Percentiles rank a stretch among this genome's conserved stretches.
Conservation (phyloP, 495 filamentous ascomycete genomes). For the Rostrohypoxylon terebratum region DNA sequence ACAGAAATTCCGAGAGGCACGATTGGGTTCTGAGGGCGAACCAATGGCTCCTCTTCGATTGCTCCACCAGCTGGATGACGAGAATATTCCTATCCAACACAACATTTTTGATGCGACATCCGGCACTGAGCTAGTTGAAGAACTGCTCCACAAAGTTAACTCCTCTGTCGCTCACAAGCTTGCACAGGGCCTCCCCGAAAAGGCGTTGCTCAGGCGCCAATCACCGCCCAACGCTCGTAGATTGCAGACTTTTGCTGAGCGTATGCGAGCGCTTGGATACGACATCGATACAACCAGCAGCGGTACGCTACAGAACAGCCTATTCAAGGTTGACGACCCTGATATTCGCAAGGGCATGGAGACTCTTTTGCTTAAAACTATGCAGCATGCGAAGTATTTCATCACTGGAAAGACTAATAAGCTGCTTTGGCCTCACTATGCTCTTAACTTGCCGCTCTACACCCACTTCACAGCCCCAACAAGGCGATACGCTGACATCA, state of each 20-base stretch:
- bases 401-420: constrained; percentile 78
- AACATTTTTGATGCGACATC: constrained; percentile 94
- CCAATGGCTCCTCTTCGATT: constrained; percentile 87
- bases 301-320: constrained; percentile 87
- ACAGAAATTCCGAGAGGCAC: constrained; percentile 87
- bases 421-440: constrained; percentile 85
- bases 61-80: constrained; percentile 94
- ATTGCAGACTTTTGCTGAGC: constrained; percentile 87
- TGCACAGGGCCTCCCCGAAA: constrained; percentile 81
- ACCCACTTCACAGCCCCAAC: constrained; percentile 98
- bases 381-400: constrained; percentile 96
- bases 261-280: constrained; percentile 91
- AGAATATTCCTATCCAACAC: constrained; percentile 94
- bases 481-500: constrained; percentile 91
- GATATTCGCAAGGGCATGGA: constrained; percentile 98
- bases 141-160: constrained; percentile 92
- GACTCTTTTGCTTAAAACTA: constrained; percentile 90
- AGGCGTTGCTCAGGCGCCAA: constrained; percentile 91
- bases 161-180: constrained; percentile 88
- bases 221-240: constrained; percentile 85
- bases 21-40: constrained; percentile 80
- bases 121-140: constrained; percentile 93
- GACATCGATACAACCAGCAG: constrained; percentile 91
- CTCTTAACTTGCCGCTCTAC: constrained; percentile 91
- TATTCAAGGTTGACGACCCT: constrained; percentile 88